phyloP scores from a whole-genome alignment of 73 alveolate genomes.

The Tetrahymena elliotti region DNA sequence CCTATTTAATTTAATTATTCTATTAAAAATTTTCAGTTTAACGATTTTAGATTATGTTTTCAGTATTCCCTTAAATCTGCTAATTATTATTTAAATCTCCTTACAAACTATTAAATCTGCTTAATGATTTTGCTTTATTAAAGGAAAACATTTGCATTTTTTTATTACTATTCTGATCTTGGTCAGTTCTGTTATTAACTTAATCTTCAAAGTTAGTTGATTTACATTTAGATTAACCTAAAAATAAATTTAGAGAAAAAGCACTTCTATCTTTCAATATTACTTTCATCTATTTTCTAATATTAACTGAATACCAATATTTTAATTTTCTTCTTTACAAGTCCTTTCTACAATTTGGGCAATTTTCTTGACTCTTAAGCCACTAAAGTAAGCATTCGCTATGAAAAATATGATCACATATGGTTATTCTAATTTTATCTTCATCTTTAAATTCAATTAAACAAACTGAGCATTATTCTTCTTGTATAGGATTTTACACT shows the following conservation, averaged over 20 bases:
- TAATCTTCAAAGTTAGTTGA: not conserved
- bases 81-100: not conserved
- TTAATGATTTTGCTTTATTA: not conserved
- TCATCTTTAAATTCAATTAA: conserved; percentile 9
- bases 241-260: not conserved
- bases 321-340: not conserved
- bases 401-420: conserved; percentile 33
- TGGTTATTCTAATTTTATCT: conserved; percentile 20
- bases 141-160: not conserved
- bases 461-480: conserved; percentile 10
- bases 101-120: not conserved
- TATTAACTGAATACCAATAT: not conserved
- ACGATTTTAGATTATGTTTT: not conserved
- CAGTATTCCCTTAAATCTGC: not conserved
- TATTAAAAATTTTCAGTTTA: not conserved
- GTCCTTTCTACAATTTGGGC: not conserved
- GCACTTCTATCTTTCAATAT: not conserved
- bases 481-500: not conserved
- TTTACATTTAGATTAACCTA: not conserved
- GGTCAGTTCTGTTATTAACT: not conserved
- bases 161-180: not conserved
- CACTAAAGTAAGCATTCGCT: conserved; percentile 6
- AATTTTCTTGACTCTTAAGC: conserved; percentile 1
- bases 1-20: not conserved
- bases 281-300: not conserved